phyloP scores from a whole-genome alignment of 129 eudicot genomes.

The Flaveria bidentis region DNA sequence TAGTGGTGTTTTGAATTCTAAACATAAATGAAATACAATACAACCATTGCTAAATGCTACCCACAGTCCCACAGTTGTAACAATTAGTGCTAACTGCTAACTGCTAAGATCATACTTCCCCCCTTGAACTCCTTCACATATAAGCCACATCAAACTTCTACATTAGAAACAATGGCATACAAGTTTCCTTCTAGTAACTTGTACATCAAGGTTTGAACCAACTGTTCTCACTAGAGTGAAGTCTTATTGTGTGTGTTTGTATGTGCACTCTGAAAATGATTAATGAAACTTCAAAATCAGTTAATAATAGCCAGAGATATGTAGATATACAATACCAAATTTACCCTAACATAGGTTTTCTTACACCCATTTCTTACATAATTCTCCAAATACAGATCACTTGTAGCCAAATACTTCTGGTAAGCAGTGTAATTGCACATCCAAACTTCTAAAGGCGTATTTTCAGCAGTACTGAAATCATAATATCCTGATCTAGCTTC shows the following conservation, averaged over 20 bases:
- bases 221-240: not conserved
- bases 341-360: no score
- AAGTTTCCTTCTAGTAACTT: not conserved
- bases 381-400: not conserved
- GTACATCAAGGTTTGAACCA: constrained; percentile 8
- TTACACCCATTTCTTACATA: not conserved
- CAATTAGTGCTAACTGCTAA: not conserved
- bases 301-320: not conserved
- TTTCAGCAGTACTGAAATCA: not conserved
- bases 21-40: not conserved
- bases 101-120: not conserved
- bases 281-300: not conserved
- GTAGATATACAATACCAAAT: not conserved
- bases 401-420: not conserved
- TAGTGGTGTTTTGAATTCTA: not conserved
- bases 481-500: not conserved
- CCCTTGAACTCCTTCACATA: not conserved
- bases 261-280: not conserved
- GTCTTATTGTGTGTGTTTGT: no score
- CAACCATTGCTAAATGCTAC: not conserved
- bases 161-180: not conserved
- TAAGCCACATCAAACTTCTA: not conserved
- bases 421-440: not conserved
- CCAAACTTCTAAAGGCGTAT: not conserved
- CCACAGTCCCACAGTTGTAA: not conserved